phyloP scores from a whole-genome alignment of 352 stramenopile species.

The Blastocystis sp. region DNA sequence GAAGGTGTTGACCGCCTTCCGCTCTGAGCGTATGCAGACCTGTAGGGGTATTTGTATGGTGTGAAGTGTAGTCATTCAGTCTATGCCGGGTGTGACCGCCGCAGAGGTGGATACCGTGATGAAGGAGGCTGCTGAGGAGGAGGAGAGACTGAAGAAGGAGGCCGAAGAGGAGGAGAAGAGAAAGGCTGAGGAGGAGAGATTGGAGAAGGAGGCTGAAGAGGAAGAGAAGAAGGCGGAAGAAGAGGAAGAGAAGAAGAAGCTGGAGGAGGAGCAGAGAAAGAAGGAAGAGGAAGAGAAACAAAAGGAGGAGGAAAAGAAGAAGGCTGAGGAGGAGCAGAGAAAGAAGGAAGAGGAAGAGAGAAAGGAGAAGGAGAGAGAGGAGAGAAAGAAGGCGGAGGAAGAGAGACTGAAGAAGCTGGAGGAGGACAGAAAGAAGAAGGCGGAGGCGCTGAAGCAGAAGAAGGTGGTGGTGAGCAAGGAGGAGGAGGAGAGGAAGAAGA shows the following conservation, averaged over 20 bases:
- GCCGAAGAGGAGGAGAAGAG: background rate
- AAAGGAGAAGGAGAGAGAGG: background rate
- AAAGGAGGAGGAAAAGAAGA: background rate
- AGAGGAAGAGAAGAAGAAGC: background rate
- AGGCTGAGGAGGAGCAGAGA: background rate
- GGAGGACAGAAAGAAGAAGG: conserved; percentile 8
- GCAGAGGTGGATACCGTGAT: background rate
- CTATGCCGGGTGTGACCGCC: background rate
- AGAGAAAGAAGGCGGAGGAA: background rate
- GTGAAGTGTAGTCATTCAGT: conserved; percentile 45
- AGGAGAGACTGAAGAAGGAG: conserved; percentile 1
- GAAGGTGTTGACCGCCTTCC: conserved; percentile 44
- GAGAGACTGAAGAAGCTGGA: background rate
- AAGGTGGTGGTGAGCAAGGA: background rate
- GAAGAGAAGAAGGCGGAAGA: background rate
- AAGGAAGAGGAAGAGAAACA: background rate
- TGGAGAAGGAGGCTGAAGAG: background rate
- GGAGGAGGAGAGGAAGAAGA: background rate
- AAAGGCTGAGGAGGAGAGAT: background rate
- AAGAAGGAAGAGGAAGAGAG: background rate
- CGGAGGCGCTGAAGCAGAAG: background rate
- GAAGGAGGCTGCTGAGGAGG: conserved; percentile 33
- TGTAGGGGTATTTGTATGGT: conserved; percentile 7
- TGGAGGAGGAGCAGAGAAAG: conserved; percentile 12
- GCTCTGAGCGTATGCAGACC: conserved; percentile 12